These are phyloP conservation scores for Symbiodinium natans DNA, from an alignment of 73 alveolate genomes.

Conservation along the genomic window DNA sequence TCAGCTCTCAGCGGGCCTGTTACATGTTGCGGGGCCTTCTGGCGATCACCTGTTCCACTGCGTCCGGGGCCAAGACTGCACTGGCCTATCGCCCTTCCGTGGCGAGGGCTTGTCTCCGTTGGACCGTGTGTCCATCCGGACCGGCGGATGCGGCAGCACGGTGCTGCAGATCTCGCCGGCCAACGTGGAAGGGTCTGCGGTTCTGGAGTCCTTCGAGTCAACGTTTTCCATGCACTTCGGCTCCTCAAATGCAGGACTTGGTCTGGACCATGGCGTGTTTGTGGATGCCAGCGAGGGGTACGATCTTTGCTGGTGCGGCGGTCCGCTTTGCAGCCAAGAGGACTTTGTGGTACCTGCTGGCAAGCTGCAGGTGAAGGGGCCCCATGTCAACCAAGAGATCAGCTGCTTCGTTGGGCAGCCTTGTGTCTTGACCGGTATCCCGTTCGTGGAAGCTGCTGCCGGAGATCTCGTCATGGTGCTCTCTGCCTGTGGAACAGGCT, in stretches of 20 bases:
- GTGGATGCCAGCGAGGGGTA: constrained; percentile 19
- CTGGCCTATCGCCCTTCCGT: background rate
- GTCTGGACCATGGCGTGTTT: background rate
- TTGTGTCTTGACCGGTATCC: background rate
- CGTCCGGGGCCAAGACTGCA: constrained; percentile 23
- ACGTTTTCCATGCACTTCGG: background rate
- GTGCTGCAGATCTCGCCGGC: background rate
- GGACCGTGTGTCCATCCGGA: background rate
- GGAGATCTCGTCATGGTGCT: constrained; percentile 38
- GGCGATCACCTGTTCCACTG: constrained; percentile 1
- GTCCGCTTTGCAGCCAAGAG: background rate
- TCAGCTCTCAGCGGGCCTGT: background rate
- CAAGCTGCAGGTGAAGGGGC: constrained; percentile 11
- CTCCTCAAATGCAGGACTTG: background rate
- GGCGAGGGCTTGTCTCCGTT: background rate
- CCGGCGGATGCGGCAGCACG: constrained; percentile 2
- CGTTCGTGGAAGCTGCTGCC: background rate
- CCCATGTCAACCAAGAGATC: constrained; percentile 1
- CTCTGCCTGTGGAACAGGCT: background rate
- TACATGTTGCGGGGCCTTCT: background rate
- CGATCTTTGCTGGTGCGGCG: constrained; percentile 15
- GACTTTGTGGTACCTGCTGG: constrained; percentile 5
- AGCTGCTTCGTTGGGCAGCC: constrained; percentile 24
- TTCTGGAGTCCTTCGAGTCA: background rate
- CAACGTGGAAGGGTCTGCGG: background rate